A percentile compares a stretch with the other conserved stretches of the same genome.
phyloP scores from a whole-genome alignment of 306 rosid species.

The Styphnolobium japonicum region DNA sequence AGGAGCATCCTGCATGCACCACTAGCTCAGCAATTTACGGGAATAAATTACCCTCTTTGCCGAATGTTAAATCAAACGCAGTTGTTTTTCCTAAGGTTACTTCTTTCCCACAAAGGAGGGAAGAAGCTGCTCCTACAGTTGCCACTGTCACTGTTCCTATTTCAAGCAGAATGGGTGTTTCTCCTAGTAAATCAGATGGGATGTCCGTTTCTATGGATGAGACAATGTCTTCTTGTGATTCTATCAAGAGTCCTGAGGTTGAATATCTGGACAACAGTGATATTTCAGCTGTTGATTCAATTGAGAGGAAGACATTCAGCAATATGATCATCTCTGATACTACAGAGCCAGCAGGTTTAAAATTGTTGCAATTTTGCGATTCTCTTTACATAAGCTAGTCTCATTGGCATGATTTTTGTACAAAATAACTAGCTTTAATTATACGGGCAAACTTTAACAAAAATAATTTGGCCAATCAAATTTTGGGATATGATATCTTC shows the following conservation, averaged over 20 bases:
- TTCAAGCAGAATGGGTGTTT: conserved; percentile 45
- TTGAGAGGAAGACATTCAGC: conserved; percentile 55
- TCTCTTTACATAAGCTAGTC: neutral
- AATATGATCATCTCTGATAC: conserved; percentile 54
- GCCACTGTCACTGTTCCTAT: conserved; percentile 23
- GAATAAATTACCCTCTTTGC: conserved; percentile 15
- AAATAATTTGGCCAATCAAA: neutral
- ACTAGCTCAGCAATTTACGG: conserved; percentile 9
- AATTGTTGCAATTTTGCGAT: neutral
- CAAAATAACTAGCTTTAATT: neutral
- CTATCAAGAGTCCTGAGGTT: conserved; percentile 63
- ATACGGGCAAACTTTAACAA: neutral
- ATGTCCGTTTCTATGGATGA: conserved; percentile 61
- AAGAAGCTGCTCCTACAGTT: conserved; percentile 8
- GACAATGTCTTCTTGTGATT: conserved; percentile 63
- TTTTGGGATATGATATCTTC: neutral
- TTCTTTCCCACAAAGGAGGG: conserved; percentile 27
- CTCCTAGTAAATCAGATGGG: conserved; percentile 69
- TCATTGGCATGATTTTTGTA: neutral
- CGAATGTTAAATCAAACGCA: conserved; percentile 34
- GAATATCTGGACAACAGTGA: conserved; percentile 62
- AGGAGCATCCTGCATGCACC: conserved; percentile 38
- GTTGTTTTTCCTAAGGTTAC: conserved; percentile 33
- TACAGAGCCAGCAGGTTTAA: conserved; percentile 40
- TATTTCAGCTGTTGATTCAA: conserved; percentile 44